Evolutionary conservation across 257 asterid species (phyloP).

Genomic region (Capsicum rhomboideum): DNA sequence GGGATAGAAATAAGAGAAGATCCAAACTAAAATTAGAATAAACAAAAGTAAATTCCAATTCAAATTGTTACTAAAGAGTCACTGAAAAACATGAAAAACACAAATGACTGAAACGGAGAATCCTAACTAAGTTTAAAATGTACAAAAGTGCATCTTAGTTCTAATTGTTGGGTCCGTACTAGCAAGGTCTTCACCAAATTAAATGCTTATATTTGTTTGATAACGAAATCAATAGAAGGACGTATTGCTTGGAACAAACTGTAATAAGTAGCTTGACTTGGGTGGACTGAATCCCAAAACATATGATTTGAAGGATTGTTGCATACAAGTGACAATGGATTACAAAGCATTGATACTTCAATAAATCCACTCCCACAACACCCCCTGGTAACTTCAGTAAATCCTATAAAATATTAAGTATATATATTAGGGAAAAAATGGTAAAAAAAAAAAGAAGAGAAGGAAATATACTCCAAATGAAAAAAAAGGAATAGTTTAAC

Average conservation of each 20-base stretch:
- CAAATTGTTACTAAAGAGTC: too few relatives aligned
- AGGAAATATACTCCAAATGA: not conserved
- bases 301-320: slow-evolving; percentile 38
- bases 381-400: slow-evolving; percentile 32
- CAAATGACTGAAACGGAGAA: too few relatives aligned
- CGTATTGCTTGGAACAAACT: slow-evolving; percentile 18
- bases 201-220: not conserved
- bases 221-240: slow-evolving; percentile 16
- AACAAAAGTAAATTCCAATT: too few relatives aligned
- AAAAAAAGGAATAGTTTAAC: not conserved
- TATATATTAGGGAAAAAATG: not conserved
- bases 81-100: too few relatives aligned
- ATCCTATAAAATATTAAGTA: slow-evolving; percentile 22
- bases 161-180: too few relatives aligned
- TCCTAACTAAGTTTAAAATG: too few relatives aligned
- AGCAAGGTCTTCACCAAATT: too few relatives aligned
- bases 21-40: too few relatives aligned
- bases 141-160: too few relatives aligned
- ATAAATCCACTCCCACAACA: slow-evolving; percentile 62
- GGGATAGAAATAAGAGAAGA: too few relatives aligned
- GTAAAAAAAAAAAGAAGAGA: not conserved
- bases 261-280: slow-evolving; percentile 44
- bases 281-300: slow-evolving; percentile 66
- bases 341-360: slow-evolving; percentile 39
- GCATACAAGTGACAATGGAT: slow-evolving; percentile 28